Base-by-base conservation (phyloP, 148 eudicot species). In the Silene conica region DNA sequence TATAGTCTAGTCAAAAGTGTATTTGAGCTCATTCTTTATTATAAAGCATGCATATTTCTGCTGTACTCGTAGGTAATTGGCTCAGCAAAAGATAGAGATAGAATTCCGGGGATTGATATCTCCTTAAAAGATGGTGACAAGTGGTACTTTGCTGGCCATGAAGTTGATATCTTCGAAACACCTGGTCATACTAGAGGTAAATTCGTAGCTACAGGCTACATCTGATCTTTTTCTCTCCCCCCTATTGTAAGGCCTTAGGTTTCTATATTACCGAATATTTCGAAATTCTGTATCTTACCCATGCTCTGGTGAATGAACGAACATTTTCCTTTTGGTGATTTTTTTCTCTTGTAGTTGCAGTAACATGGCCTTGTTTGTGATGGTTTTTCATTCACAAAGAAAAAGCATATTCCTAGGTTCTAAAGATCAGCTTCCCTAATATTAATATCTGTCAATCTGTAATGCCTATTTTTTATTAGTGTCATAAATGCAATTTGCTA, bases 71-170 rank as follows among this genome's bases (percentile, higher is more conserved):
- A 92, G 97, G 91, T 92, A 45, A 92, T 92, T 80, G 97, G 96
- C 57, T 83, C 92, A 21, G 89, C 76, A 48, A 72, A 80, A 70
- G 97, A 92, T 80, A 77, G 69, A 71, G 91, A 88, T 26, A 84
- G 96, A 81, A 92, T 92, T 81, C 97, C 97, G 64, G 97, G 93
- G 52, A 92, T 92, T 79, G 97, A 92, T 84, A 87, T 92, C 23
- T 83, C 75, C 58, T 71, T 92, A 81, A 86, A 84, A 45, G 97
- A 90, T 59, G 97, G 97, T 56, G 93, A 92, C 83, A 87, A 80
- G 80, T 92, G 97, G 97, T 90, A 85, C 93, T 92, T 92, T 84
- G 97, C 91, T 4, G 89, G 97, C 71, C 96, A 92, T 81, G 96
- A 92, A 83, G 97, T 92, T 82, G 82, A 83, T 70, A 81, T 92